phyloP scores from a whole-genome alignment of 768 basidiomycete species.

The Phallus indusiatus region DNA sequence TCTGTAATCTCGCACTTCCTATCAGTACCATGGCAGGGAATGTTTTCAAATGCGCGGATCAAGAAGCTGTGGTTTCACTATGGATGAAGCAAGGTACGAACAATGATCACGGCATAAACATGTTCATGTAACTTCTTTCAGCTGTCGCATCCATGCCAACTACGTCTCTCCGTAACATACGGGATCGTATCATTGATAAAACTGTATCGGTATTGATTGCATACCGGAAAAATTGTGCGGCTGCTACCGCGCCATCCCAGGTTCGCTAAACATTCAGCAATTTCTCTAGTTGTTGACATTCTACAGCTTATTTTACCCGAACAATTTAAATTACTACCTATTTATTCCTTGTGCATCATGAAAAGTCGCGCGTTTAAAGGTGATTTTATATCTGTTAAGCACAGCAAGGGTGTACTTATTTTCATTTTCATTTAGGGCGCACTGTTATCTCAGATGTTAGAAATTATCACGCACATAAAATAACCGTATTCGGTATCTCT shows the following conservation, averaged over 20 bases:
- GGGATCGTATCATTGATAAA: slow-evolving; percentile 77
- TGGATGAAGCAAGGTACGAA: slow-evolving; percentile 68
- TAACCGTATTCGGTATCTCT: slow-evolving; percentile 62
- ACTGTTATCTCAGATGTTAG: slow-evolving; percentile 92
- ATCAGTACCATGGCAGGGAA: slow-evolving; percentile 80
- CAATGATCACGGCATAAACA: not conserved
- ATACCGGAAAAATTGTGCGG: slow-evolving; percentile 84
- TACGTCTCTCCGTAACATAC: slow-evolving; percentile 60
- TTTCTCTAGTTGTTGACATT: slow-evolving; percentile 9
- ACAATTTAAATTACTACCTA: slow-evolving; percentile 76
- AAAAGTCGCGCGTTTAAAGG: slow-evolving; percentile 96
- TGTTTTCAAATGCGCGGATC: slow-evolving; percentile 85
- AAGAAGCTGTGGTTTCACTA: slow-evolving; percentile 71
- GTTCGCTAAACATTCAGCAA: slow-evolving; percentile 19
- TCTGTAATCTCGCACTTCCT: slow-evolving; percentile 76
- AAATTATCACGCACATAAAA: slow-evolving; percentile 70
- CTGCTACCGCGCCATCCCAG: slow-evolving; percentile 67
- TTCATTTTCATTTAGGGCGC: slow-evolving; percentile 41
- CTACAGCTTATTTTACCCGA: slow-evolving; percentile 87
- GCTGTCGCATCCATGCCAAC: slow-evolving; percentile 58
- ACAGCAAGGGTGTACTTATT: not conserved
- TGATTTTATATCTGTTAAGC: slow-evolving; percentile 17
- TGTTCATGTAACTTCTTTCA: slow-evolving; percentile 20
- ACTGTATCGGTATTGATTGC: slow-evolving; percentile 75
- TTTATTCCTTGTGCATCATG: slow-evolving; percentile 69